These are phyloP conservation scores for Penicillium canescens DNA, from an alignment of 495 filamentous ascomycete species.

Conservation along the genomic window DNA sequence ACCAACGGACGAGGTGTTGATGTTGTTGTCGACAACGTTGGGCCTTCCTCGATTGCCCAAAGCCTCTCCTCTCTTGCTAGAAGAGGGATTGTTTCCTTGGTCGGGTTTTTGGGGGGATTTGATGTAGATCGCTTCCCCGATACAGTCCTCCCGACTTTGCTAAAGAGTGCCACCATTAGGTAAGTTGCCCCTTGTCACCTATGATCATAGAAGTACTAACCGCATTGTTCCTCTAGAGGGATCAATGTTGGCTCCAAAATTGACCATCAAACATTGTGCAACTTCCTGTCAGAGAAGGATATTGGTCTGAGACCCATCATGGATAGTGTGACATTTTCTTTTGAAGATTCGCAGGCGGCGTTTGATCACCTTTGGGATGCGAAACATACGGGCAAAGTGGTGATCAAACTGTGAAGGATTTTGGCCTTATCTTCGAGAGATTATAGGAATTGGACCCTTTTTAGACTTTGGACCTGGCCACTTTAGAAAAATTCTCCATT, in stretches of 20 bases:
- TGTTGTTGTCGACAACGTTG: slow-evolving; percentile 13
- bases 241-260: slow-evolving; percentile 24
- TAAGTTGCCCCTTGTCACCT: neutral
- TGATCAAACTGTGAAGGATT: slow-evolving; percentile 16
- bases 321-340: slow-evolving; percentile 19
- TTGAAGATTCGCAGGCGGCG: slow-evolving; percentile 27
- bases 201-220: neutral
- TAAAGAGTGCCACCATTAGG: neutral
- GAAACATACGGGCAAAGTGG: slow-evolving; percentile 33
- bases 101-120: slow-evolving; percentile 8
- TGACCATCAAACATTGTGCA: slow-evolving; percentile 22
- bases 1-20: slow-evolving; percentile 34
- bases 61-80: slow-evolving; percentile 1
- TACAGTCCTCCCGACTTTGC: too few relatives aligned
- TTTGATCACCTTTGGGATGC: slow-evolving; percentile 29
- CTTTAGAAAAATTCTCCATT: too few relatives aligned
- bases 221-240: slow-evolving; percentile 15
- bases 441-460: too few relatives aligned
- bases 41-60: neutral
- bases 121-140: neutral
- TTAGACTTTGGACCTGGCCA: too few relatives aligned
- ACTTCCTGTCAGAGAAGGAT: slow-evolving; percentile 29
- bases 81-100: slow-evolving; percentile 4
- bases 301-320: slow-evolving; percentile 20
- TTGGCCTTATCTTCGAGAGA: too few relatives aligned